Base-by-base conservation (phyloP, 2,329 filamentous ascomycete genomes). In the Niveomyces coronatus region DNA sequence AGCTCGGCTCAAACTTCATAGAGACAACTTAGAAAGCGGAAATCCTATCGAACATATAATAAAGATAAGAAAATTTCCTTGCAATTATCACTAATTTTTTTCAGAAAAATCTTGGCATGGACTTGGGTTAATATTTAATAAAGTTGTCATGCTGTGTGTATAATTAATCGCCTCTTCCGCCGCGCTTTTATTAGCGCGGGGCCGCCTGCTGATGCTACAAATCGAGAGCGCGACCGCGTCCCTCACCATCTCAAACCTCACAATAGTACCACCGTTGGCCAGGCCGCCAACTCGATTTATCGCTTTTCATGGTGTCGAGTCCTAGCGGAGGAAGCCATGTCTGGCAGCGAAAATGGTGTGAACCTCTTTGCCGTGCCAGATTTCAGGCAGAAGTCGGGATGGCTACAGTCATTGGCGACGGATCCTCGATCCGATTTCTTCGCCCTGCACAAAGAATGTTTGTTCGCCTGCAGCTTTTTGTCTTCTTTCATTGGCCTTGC, bases 331-430 rank as follows among this genome's bases (percentile, higher is more conserved):
- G 14, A 27, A 16, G 52, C 41, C 42, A 61, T 60, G 56, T 46
- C 45, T 43, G 42, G 61, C 43, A 55, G 66, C 37, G 56, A 65
- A 43, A 61, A 67, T 28, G 52, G 58, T 38, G 64, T 70, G 33
- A 60, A 79, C 51, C 67, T 79, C 22, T 85, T 85, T 51, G 68
- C 71, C 27, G 74, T 78, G 31, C 74, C 75, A 27, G 67, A 79
- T 50, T 69, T 82, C 44, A 76, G 71, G 68, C 63, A 62, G 39
- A 59, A 67, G 18, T 75, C 78, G 3, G 64, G 59, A 47, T 68
- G 70, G 55, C 56, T 72, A 26, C 56, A 64, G 7, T 44, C 53
- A 32, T 22, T 52, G 16, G 43, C 41, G 16, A 36, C 35, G 23
- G 45, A 51, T 16, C 29, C 45, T 18, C 32, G 43, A 14, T 41